These are phyloP conservation scores for Lepidium africanum DNA, from an alignment of 345 rosid genomes.

Conservation along the genomic window DNA sequence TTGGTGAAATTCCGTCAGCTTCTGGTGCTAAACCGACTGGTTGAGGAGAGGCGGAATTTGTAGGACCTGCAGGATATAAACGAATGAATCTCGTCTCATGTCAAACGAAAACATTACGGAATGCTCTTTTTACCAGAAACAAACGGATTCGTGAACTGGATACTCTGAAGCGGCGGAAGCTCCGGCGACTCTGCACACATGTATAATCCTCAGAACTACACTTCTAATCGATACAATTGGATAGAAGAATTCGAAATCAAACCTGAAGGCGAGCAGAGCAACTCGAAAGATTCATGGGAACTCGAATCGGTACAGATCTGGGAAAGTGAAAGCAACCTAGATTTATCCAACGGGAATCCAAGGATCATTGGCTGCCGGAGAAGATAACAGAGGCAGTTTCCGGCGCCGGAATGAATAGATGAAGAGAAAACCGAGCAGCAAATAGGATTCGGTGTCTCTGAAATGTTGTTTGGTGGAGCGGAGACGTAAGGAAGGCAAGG, in stretches of 20 bases:
- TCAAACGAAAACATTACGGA: conserved; percentile 1
- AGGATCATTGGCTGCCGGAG: conserved; percentile 53
- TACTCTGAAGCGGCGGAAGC: conserved; percentile 42
- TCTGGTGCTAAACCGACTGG: conserved; percentile 16
- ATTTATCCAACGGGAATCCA: conserved; percentile 66
- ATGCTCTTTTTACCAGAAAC: conserved; percentile 23
- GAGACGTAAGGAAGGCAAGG: conserved; percentile 74
- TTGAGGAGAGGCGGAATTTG: conserved; percentile 9
- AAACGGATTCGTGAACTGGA: conserved; percentile 27
- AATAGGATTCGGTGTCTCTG: conserved; percentile 28
- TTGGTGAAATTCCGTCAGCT: conserved; percentile 3
- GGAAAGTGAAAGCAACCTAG: conserved; percentile 50
- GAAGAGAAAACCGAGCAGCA: conserved; percentile 61
- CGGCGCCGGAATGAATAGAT: conserved; percentile 29
- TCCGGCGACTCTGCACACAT: conserved; percentile 29
- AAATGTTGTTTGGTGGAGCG: conserved; percentile 48
- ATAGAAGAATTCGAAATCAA: background rate
- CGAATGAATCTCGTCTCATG: background rate
- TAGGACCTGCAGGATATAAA: conserved; percentile 25
- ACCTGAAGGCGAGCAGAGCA: conserved; percentile 45
- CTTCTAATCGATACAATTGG: background rate
- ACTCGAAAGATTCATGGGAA: conserved; percentile 15
- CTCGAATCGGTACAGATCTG: conserved; percentile 31
- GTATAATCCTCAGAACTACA: conserved; percentile 3
- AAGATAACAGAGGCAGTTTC: conserved; percentile 68